Evolutionary conservation across 768 basidiomycete species (phyloP), one percentile per base, ranked within the genome.

Genomic region (Suillus subluteus): DNA sequence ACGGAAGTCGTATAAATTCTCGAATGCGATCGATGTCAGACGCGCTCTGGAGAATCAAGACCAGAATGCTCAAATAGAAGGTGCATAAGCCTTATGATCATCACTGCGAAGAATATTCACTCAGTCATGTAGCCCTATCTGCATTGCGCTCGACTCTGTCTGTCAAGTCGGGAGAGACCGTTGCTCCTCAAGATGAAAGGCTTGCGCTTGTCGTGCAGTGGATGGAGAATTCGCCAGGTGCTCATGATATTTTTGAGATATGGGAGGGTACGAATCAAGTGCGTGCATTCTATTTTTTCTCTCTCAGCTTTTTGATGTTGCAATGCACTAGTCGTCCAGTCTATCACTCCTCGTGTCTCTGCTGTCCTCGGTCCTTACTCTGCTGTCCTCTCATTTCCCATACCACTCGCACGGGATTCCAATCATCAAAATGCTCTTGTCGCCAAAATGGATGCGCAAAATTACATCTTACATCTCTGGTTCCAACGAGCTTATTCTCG

Each of bases 331-430:
- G 81, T 78, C 76, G 32, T 76, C 83, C 3, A 73, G 83, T 11
- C 72, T 84, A 35, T 74, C 83, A 0, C 75, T 84, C 15, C 68
- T 88, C 26, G 66, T 87, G 0, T 85, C 88, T 1, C 69, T 88
- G 1, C 71, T 95, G 8, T 83, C 91, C 0, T 81, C 85, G 0
- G 68, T 92, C n/a, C 72, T 95, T 64, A 81, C 79, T 6, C 77
- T 95, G 1, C 78, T 92, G 16, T 88, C 91, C 4, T 79, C 82
- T 4, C 92, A 94, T 61, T 91, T 91, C 67, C 83, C 87, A 4
- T 86, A 88, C 72, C 92, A 94, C 68, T 67, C 82, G 0, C 73
- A 86, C 30, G 92, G 91, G 0, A 78, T 84, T 44, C 83, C 90
- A 0, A 85, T 95, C 41, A 77, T 92, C 61, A 89, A 87, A 70